phyloP scores from a whole-genome alignment of 108 stramenopile genomes.

The Parietichytrium sp. region DNA sequence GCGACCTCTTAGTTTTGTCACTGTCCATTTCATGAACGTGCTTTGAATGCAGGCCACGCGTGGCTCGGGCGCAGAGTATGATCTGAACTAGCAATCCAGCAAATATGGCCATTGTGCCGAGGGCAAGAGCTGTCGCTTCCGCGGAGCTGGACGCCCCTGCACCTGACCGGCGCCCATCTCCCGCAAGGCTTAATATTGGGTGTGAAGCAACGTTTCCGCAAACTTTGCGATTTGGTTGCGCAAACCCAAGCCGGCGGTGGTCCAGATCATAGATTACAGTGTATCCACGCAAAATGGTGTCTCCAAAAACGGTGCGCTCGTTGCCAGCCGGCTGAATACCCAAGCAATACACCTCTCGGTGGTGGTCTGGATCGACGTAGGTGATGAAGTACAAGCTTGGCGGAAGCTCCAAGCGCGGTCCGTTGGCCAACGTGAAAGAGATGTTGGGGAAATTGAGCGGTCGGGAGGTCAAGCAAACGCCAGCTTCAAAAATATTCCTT shows the following conservation, averaged over 20 bases:
- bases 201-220: not conserved
- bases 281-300: constrained; percentile 29
- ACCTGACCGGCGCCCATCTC: no score
- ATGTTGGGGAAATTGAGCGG: not conserved
- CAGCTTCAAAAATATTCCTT: not conserved
- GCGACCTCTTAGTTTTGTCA: no score
- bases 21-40: no score
- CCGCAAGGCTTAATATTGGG: no score
- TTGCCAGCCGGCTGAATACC: constrained; percentile 39
- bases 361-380: not conserved
- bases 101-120: no score
- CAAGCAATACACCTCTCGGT: not conserved
- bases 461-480: not conserved
- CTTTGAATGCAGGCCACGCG: no score
- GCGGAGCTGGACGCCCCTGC: no score
- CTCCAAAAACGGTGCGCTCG: constrained; percentile 19
- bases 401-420: constrained; percentile 3
- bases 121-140: no score
- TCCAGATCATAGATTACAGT: not conserved
- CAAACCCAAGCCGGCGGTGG: not conserved
- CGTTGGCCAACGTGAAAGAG: not conserved
- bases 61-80: no score
- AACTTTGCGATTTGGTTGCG: not conserved
- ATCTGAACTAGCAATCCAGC: no score
- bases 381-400: constrained; percentile 19